A percentile compares a stretch with the other conserved stretches of the same genome.
phyloP scores from a whole-genome alignment of 106 monocot genomes.

The Dioscorea alata region DNA sequence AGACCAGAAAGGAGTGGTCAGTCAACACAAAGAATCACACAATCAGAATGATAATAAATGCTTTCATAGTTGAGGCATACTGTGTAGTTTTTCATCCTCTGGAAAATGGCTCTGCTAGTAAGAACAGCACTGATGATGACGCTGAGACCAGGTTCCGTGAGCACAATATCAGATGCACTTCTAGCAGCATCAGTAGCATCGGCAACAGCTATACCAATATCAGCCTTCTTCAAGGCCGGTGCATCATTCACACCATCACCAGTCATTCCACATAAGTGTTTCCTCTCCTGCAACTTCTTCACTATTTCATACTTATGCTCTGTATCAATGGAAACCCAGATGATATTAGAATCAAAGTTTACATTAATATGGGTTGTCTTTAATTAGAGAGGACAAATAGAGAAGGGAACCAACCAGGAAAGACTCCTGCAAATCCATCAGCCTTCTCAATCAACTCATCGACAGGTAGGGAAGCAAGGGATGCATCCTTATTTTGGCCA shows the following conservation, averaged over 20 bases:
- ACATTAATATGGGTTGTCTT: neutral
- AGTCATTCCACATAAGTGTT: conserved; percentile 97
- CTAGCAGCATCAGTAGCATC: conserved; percentile 98
- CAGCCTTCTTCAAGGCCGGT: conserved; percentile 96
- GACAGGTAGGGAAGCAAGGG: conserved; percentile 37
- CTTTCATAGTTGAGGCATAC: conserved; percentile 22
- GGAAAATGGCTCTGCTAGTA: conserved; percentile 95
- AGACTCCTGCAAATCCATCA: conserved; percentile 59
- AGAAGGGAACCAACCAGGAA: conserved; percentile 24
- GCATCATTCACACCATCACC: conserved; percentile 99
- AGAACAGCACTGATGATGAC: conserved; percentile 98
- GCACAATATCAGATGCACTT: conserved; percentile 91
- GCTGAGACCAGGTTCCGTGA: conserved; percentile 96
- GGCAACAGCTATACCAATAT: conserved; percentile 97
- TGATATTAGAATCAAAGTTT: neutral
- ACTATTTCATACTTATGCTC: conserved; percentile 99
- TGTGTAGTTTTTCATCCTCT: conserved; percentile 99
- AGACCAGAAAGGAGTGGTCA: conserved; percentile 6
- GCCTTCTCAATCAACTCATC: conserved; percentile 62
- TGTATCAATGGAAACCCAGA: conserved; percentile 13
- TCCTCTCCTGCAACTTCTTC: conserved; percentile 93
- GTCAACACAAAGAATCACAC: conserved; percentile 4
- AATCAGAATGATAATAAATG: neutral
- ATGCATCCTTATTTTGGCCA: conserved; percentile 44
- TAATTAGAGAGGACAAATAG: neutral